Base-by-base conservation (phyloP, 2,329 filamentous ascomycete genomes). In the Pseudogymnoascus sp. region DNA sequence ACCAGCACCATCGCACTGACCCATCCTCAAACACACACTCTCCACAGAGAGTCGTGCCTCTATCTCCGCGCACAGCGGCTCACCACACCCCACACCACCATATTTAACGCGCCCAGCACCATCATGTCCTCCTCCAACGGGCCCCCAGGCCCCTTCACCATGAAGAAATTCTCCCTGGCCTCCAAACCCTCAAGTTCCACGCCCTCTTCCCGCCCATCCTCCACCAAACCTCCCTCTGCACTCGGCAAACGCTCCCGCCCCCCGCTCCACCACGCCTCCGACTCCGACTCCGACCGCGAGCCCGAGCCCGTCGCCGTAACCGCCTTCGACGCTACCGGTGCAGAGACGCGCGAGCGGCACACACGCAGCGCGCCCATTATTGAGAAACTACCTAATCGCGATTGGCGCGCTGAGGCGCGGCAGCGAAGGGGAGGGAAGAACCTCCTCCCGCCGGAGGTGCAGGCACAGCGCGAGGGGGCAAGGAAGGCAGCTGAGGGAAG, bases 391-490 rank as follows among this genome's bases (percentile, higher is more conserved):
- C 75, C 77, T 66, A 89, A 89, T 73, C 78, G 81, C 61, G 83
- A 89, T 75, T 88, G 85, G 86, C 79, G 81, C 69, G 78, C 80
- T 64, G 83, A 86, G 63, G 75, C 77, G 65, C 78, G 78, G 66
- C 80, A 79, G 65, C 74, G 76, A 65, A 72, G 72, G 38, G 76
- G 76, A 63, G 76, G 81, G 67, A 85, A 79, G 73, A 86, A 84
- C 71, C 72, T 82, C 12, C 75, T 87, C n/a, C 85, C 84, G 26
- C 64, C 67, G 6, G 83, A 83, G 65, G 83, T 82, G 41, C 79
- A 81, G 66, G 79, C 78, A 66, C 74, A 77, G 65, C 77, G 76
- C 67, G 76, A 83, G 68, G 80, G 79, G 71, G 77, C 26, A 60
- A 14, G n/a, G 67, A 72, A 11, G 73, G 71, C 1, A 66, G 70